These are phyloP conservation scores for Elaeagnus macrophylla DNA, from an alignment of 306 rosid genomes.

Conservation along the genomic window DNA sequence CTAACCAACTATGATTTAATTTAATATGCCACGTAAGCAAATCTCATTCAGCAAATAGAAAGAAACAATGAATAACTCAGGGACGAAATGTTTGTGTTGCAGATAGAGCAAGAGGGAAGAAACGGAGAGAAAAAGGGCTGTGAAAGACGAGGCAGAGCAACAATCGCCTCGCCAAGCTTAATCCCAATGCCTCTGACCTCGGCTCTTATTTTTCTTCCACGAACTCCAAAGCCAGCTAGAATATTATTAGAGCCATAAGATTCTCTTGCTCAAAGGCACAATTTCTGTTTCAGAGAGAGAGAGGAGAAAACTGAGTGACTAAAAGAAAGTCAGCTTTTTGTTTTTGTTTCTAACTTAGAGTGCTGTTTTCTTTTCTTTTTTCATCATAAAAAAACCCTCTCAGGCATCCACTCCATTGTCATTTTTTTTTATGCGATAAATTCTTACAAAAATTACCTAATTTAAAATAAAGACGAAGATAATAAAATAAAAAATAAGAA, in stretches of 20 bases:
- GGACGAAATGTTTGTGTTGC: too few relatives aligned
- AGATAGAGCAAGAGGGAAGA: not conserved
- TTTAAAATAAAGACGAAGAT: too few relatives aligned
- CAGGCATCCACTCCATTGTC: too few relatives aligned
- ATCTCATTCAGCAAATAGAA: too few relatives aligned
- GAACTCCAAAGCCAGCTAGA: conserved; percentile 34
- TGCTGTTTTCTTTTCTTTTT: too few relatives aligned
- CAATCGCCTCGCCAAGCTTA: conserved; percentile 18
- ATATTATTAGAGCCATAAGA: conserved; percentile 12
- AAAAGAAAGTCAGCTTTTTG: not conserved
- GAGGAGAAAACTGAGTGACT: conserved; percentile 1
- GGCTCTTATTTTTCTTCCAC: conserved; percentile 6
- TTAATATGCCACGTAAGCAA: too few relatives aligned
- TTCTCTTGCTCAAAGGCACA: conserved; percentile 9
- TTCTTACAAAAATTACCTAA: too few relatives aligned
- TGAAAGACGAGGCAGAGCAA: conserved; percentile 3
- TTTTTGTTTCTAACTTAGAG: too few relatives aligned
- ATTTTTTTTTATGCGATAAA: conserved; percentile 2
- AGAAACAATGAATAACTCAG: too few relatives aligned
- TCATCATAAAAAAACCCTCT: too few relatives aligned
- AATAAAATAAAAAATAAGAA: too few relatives aligned
- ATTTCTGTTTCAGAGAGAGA: not conserved
- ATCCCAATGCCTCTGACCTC: conserved; percentile 23
- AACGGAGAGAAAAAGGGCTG: conserved; percentile 3
- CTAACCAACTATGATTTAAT: too few relatives aligned